Conservation (phyloP, 306 rosid species). For the Sesbania bispinosa region DNA sequence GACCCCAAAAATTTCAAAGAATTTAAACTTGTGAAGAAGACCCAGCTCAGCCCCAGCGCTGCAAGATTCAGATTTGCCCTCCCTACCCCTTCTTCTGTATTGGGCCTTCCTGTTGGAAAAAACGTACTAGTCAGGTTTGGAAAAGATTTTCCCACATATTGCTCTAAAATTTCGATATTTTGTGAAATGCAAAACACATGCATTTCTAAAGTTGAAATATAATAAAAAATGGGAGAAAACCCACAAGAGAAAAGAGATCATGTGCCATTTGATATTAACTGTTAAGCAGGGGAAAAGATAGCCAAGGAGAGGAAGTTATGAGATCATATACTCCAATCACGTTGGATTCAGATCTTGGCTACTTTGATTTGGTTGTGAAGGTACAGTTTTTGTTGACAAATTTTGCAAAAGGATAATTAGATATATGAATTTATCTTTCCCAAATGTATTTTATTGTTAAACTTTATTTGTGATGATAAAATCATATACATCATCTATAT, state of each 20-base stretch:
- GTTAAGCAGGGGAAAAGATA: slow-evolving; percentile 57
- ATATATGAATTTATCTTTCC: neutral
- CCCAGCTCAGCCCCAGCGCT: slow-evolving; percentile 47
- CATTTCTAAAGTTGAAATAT: neutral
- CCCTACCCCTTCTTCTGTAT: slow-evolving; percentile 51
- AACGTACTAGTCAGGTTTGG: slow-evolving; percentile 60
- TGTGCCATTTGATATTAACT: neutral
- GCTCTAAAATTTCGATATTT: no score
- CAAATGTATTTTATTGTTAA: neutral
- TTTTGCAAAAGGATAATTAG: neutral
- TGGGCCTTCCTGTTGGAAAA: slow-evolving; percentile 87
- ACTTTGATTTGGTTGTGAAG: slow-evolving; percentile 75
- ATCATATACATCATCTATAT: neutral
- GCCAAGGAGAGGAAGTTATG: slow-evolving; percentile 49
- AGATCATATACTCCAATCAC: slow-evolving; percentile 84
- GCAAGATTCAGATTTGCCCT: slow-evolving; percentile 70
- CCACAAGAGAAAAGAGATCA: neutral
- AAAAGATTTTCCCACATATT: neutral
- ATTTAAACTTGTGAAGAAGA: slow-evolving; percentile 60
- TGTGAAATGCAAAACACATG: no score
- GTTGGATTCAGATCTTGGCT: slow-evolving; percentile 67
- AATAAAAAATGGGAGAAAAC: neutral
- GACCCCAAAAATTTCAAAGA: slow-evolving; percentile 59
- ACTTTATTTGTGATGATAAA: neutral
- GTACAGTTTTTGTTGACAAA: slow-evolving; percentile 22